Base-by-base conservation (phyloP, 2,329 filamentous ascomycete species). In the Xylaria multiplex region DNA sequence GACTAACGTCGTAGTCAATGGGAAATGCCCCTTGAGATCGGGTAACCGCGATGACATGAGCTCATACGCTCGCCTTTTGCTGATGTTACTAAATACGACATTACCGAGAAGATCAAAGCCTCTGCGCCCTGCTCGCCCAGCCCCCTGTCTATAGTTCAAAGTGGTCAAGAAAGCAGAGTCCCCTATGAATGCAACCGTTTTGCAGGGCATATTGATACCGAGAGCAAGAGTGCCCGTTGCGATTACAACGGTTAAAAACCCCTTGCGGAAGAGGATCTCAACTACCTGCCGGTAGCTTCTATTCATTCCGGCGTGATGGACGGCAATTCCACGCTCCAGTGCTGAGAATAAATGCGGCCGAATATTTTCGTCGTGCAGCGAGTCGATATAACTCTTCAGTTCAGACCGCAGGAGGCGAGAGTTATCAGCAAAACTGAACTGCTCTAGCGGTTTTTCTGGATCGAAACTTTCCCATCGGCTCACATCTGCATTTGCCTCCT, bases 201-300 rank as follows among this genome's bases (percentile, higher is more conserved):
- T 92, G 76, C 91, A 94, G 9, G 92, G 92, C 90, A 93, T 92
- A 72, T 93, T 95, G 80, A 95, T 91, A 80, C 92, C 92, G 5
- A 94, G 81, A 1, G 90, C 90, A 24, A 93, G 83, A 0, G 91
- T 93, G 0, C 91, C 91, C 1, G 91, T 94, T 0, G 91, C 91
- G 30, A 94, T 84, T 32, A 94, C 88, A 0, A 91, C 88, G 7
- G 86, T 84, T 46, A 94, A 77, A 73, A 86, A 93, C 0, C 91
- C 90, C 75, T 86, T 90, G 8, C 92, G 85, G 79, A 93, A 93
- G 7, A 93, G 79, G 65, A 92, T 90, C 74, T 93, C 91, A 1
- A 92, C 89, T 79, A 84, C 82, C 75, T 93, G 91, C 43, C 92
- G 86, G 74, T 94, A 94, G 68, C 87, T 87, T 55, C 90, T 84